Percentiles rank a stretch among this genome's conserved stretches.
Evolutionary conservation across 805 yeast genomes (phyloP).

Genomic region (Metschnikowia peoriensis): DNA sequence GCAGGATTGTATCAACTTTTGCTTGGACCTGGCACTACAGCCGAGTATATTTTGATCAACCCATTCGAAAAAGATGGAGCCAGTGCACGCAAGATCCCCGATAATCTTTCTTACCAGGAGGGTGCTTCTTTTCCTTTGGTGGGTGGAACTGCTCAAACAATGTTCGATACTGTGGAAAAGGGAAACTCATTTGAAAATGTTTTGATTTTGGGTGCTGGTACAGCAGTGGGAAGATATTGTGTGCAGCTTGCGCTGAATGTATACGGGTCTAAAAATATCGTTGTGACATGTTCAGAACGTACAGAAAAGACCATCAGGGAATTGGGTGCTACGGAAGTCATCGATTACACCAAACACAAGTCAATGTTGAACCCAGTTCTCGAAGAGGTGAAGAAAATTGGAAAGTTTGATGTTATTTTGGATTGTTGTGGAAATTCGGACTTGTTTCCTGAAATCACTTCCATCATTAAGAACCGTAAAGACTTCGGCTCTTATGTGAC

Average conservation of each 20-base stretch:
- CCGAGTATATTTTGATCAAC: constrained; percentile 46
- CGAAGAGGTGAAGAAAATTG: constrained; percentile 31
- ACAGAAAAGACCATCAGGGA: constrained; percentile 44
- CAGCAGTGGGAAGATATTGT: constrained; percentile 60
- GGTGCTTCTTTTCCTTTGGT: constrained; percentile 70
- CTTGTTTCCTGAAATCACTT: constrained; percentile 42
- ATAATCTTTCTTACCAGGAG: constrained; percentile 44
- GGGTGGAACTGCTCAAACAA: constrained; percentile 57
- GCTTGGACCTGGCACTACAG: constrained; percentile 37
- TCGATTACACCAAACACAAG: constrained; percentile 55
- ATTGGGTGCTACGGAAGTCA: constrained; percentile 56
- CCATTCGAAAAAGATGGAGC: constrained; percentile 22
- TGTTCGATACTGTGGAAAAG: constrained; percentile 28
- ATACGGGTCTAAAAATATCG: constrained; percentile 47
- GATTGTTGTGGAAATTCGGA: constrained; percentile 65
- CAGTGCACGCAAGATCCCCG: constrained; percentile 39
- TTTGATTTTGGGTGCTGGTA: constrained; percentile 70
- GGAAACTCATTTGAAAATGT: constrained; percentile 47
- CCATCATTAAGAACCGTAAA: constrained; percentile 43
- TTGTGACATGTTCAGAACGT: constrained; percentile 52
- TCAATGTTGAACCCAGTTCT: constrained; percentile 29
- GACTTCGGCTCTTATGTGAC: constrained; percentile 48
- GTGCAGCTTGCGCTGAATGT: constrained; percentile 54
- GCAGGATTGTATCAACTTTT: constrained; percentile 22
- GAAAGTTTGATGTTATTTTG: constrained; percentile 55